Percentiles rank a stretch among this genome's conserved stretches.
Conservation (phyloP, 1,284 basidiomycete species). For the Rhodotorula sp. region DNA sequence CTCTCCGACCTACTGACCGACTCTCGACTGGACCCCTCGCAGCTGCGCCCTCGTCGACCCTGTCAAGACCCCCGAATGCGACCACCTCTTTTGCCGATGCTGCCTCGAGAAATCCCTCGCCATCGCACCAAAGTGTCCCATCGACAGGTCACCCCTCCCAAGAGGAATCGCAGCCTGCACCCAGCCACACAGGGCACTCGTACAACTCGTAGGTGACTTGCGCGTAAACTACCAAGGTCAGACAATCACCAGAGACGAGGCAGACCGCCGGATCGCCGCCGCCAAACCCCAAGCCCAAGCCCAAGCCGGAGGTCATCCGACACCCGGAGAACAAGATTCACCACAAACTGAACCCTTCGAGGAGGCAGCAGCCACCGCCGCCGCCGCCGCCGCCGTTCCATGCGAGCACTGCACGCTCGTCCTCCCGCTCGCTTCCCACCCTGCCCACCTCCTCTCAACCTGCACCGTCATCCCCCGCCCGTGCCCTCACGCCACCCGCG, state of each 20-base stretch:
- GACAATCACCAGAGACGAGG: neutral
- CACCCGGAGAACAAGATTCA: too few relatives aligned
- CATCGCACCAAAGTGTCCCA: conserved; percentile 31
- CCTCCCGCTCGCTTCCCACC: conserved; percentile 17
- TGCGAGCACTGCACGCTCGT: conserved; percentile 18
- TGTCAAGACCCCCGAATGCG: conserved; percentile 17
- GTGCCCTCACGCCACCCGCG: conserved; percentile 28
- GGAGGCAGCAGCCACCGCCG: neutral
- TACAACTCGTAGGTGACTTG: conserved; percentile 36
- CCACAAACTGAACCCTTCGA: neutral
- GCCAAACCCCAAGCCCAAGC: too few relatives aligned
- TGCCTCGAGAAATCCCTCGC: conserved; percentile 34
- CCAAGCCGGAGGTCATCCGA: too few relatives aligned
- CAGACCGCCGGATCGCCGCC: neutral
- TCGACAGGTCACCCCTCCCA: conserved; percentile 29
- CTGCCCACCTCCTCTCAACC: conserved; percentile 16
- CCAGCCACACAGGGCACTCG: conserved; percentile 32
- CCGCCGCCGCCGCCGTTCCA: neutral
- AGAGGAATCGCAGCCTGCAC: neutral
- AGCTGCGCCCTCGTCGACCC: conserved; percentile 18
- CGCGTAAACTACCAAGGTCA: conserved; percentile 17
- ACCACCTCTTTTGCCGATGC: conserved; percentile 27
- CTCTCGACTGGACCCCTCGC: neutral
- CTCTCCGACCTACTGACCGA: neutral
- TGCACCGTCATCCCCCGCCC: conserved; percentile 25